A percentile compares a stretch with the other conserved stretches of the same genome.
Evolutionary conservation across 2,329 filamentous ascomycete species (phyloP).

Genomic region (Arthrobotrys musiformis): DNA sequence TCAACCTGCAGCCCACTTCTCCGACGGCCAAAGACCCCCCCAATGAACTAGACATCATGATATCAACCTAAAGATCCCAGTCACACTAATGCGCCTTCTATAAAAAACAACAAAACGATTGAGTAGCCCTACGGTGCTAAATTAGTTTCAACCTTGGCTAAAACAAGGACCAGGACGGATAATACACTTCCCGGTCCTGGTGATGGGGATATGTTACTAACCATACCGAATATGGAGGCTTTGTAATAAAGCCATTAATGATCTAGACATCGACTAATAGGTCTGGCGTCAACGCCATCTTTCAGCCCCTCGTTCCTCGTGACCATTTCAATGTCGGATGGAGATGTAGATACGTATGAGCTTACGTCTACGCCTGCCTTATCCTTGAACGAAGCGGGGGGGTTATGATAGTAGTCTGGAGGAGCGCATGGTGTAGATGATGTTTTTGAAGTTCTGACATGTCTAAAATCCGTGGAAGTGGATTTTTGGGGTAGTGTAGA

Average conservation of each 20-base stretch:
- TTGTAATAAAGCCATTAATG: neutral
- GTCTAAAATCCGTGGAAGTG: too few relatives aligned
- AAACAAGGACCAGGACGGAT: conserved; percentile 5
- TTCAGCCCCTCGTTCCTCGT: neutral
- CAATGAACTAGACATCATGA: neutral
- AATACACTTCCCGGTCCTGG: neutral
- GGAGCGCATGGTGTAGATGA: neutral
- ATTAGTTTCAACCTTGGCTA: neutral
- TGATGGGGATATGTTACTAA: neutral
- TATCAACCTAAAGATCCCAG: neutral
- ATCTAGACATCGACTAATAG: neutral
- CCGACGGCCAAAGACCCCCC: neutral
- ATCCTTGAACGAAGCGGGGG: neutral
- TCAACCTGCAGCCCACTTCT: neutral
- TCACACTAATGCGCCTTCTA: neutral
- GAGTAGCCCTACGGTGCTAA: conserved; percentile 2
- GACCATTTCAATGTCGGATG: neutral
- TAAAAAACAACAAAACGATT: conserved; percentile 1
- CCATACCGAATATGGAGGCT: neutral
- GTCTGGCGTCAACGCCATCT: neutral
- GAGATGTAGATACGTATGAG: conserved; percentile 10
- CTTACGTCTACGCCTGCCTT: conserved; percentile 9
- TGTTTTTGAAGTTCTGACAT: neutral
- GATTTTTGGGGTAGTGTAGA: neutral
- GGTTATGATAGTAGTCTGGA: neutral